Base-by-base conservation (phyloP, 73 alveolate genomes). In the Uronychia binucleata region DNA sequence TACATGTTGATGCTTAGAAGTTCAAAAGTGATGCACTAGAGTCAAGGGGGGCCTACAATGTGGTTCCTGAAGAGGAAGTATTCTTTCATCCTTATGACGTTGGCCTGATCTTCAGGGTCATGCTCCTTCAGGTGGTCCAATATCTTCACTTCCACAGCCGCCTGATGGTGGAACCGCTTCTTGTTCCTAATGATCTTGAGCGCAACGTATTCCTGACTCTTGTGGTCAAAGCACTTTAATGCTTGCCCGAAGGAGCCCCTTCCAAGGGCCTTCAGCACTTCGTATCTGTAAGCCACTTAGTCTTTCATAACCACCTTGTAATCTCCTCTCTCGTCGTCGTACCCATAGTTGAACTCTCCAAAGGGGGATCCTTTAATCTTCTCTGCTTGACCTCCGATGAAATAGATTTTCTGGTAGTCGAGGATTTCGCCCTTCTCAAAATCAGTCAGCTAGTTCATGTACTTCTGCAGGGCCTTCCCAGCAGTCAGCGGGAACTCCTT, bases 211-310 rank as follows among this genome's bases (percentile, higher is more conserved):
- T 59, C 96, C 78, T 94, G 91, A 34, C 81, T 91, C 81, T 94
- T 93, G 80, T 96, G 98, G 86, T 96, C 99, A 57, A 84, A 77
- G 87, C 98, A 96, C 82, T 95, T 86, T 19, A 95, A 74, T 0
- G 95, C 95, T 59, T 89, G 86, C 1, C 95, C 95, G 34, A 89
- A 89, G 58, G 88, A 75, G 14, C 95, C 95, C 60, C 82, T 87
- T 0, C 95, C 95, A 26, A 89, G 58, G 33, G 34, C 31, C 33
- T 89, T 90, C 8, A 33, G 33, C 34, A 89, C 90, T 74, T 89
- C 95, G 57, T 84, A 89, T 30, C 95, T 58, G 74, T 84, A 89
- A 31, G 86, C 86, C 31, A 89, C 26, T 57, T 89, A 90, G 31
- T 89, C 95, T 57, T 79, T 89, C 32, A 89, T 35, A 28, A 84